phyloP scores from a whole-genome alignment of 2,329 filamentous ascomycete species.

The Cercospora beticola region DNA sequence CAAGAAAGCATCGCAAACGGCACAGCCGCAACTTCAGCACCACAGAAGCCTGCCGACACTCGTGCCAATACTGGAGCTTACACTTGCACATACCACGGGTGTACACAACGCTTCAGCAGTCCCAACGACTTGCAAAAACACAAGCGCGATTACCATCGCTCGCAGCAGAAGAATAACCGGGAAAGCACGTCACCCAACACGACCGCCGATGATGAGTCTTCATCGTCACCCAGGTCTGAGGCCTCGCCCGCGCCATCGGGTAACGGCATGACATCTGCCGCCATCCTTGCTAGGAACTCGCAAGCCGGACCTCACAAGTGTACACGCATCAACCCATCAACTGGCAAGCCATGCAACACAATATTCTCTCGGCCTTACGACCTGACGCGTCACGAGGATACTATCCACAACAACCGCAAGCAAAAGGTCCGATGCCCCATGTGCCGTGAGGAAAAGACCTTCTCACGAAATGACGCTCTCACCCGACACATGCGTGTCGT shows the following conservation, averaged over 20 bases:
- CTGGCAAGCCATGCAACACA: constrained; percentile 90
- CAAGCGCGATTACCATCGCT: constrained; percentile 88
- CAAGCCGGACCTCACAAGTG: constrained; percentile 93
- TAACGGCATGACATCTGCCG: constrained; percentile 53
- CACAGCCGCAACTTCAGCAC: constrained; percentile 27
- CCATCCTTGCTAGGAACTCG: constrained; percentile 66
- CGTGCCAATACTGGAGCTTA: constrained; percentile 83
- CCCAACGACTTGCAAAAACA: constrained; percentile 87
- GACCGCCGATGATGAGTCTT: constrained; percentile 40
- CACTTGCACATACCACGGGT: constrained; percentile 93
- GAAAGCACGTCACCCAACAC: constrained; percentile 33
- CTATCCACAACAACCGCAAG: constrained; percentile 92
- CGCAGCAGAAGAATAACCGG: constrained; percentile 51
- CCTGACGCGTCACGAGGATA: constrained; percentile 92
- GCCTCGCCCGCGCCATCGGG: constrained; percentile 34
- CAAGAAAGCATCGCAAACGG: constrained; percentile 39
- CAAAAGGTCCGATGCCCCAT: constrained; percentile 90
- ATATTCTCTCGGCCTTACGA: constrained; percentile 96
- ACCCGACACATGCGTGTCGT: constrained; percentile 93
- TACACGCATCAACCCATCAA: constrained; percentile 89
- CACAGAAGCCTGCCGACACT: constrained; percentile 61
- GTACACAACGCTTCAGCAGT: constrained; percentile 82
- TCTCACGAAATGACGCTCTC: constrained; percentile 90
- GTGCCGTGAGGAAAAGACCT: constrained; percentile 95
- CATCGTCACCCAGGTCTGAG: constrained; percentile 34